Evolutionary conservation across 768 basidiomycete genomes (phyloP).

Genomic region (Termitomyces bulborhizus): DNA sequence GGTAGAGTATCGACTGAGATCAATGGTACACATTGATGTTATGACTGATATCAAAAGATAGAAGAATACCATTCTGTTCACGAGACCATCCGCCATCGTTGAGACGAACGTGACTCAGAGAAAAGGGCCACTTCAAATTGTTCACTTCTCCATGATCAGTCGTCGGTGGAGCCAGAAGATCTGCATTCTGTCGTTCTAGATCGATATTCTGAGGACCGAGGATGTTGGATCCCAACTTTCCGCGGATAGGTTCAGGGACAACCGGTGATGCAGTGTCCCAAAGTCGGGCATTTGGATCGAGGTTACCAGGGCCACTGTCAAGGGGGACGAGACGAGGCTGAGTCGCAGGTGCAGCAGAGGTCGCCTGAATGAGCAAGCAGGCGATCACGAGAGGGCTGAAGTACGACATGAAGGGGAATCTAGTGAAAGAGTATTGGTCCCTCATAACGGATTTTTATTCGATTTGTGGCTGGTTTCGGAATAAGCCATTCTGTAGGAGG

Average conservation of each 20-base stretch:
- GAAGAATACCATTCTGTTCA: conserved; percentile 43
- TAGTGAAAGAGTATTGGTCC: neutral
- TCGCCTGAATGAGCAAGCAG: neutral
- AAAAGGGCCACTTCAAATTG: conserved; percentile 63
- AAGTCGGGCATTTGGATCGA: conserved; percentile 4
- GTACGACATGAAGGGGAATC: conserved; percentile 1
- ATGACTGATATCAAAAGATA: conserved; percentile 8
- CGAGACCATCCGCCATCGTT: conserved; percentile 64
- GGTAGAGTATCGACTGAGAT: conserved; percentile 39
- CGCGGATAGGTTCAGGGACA: conserved; percentile 34
- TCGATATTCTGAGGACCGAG: conserved; percentile 54
- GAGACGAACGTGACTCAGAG: conserved; percentile 53
- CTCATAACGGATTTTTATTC: neutral
- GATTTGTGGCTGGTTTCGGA: neutral
- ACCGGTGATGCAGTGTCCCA: conserved; percentile 1
- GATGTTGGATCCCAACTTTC: conserved; percentile 35
- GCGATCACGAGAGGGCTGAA: neutral
- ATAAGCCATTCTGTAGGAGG: neutral
- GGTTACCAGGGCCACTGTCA: neutral
- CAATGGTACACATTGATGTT: neutral
- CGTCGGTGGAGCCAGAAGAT: conserved; percentile 52
- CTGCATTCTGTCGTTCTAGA: conserved; percentile 51
- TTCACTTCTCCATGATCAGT: conserved; percentile 53
- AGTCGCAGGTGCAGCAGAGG: conserved; percentile 4
- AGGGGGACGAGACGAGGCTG: neutral